A percentile compares a stretch with the other conserved stretches of the same genome.
Evolutionary conservation across 1,284 basidiomycete genomes (phyloP).

Genomic region (Hemileccinum hortonii): DNA sequence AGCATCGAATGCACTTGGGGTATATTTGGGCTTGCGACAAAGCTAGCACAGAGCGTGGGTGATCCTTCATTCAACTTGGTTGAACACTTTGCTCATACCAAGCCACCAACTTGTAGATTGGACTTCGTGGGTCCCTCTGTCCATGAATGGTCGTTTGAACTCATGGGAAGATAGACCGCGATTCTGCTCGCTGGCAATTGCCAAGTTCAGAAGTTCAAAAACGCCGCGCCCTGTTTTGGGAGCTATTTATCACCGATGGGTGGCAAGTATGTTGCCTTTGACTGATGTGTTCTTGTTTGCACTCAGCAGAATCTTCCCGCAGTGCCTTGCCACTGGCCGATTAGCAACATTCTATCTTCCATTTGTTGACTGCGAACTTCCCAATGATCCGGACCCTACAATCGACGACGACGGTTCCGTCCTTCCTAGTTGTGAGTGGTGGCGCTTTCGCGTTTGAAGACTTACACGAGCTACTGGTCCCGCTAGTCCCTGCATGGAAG

Average conservation of each 20-base stretch:
- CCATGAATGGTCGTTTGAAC: slow-evolving; percentile 1
- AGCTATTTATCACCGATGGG: slow-evolving; percentile 65
- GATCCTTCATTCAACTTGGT: neutral
- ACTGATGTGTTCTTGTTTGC: neutral
- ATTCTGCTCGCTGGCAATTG: slow-evolving; percentile 66
- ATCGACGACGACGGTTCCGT: slow-evolving; percentile 52
- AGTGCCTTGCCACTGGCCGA: slow-evolving; percentile 63
- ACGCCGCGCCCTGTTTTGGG: slow-evolving; percentile 70
- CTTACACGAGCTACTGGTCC: neutral
- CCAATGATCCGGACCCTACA: slow-evolving; percentile 52
- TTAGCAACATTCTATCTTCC: slow-evolving; percentile 63
- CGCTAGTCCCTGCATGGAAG: slow-evolving; percentile 68
- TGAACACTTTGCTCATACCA: slow-evolving; percentile 9
- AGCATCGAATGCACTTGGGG: slow-evolving; percentile 63
- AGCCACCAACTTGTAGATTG: slow-evolving; percentile 44
- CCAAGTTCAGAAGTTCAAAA: slow-evolving; percentile 61
- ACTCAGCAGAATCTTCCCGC: neutral
- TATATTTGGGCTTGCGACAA: slow-evolving; percentile 57
- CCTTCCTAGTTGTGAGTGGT: slow-evolving; percentile 53
- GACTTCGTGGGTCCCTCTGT: slow-evolving; percentile 50
- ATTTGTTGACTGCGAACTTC: slow-evolving; percentile 65
- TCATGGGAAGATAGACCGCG: slow-evolving; percentile 49
- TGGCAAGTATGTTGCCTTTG: slow-evolving; percentile 51
- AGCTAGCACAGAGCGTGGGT: slow-evolving; percentile 65
- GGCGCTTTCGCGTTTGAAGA: slow-evolving; percentile 2